Evolutionary conservation across 257 asterid species (phyloP).

Genomic region (Penstemon davidsonii): DNA sequence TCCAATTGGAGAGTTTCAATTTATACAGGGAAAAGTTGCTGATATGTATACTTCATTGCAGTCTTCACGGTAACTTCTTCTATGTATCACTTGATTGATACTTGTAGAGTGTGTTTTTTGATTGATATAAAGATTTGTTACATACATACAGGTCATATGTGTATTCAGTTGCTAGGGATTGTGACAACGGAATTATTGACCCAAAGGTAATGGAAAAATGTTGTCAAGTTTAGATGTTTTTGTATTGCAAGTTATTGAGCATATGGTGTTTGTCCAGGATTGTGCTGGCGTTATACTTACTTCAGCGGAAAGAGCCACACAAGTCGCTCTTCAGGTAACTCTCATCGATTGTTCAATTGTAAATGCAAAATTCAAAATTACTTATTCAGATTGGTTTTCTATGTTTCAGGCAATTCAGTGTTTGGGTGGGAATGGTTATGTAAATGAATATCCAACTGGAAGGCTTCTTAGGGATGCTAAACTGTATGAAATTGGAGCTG

Average conservation of each 20-base stretch:
- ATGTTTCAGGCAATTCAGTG: slow-evolving; percentile 89
- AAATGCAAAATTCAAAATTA: neutral
- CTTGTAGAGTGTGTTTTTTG: too few relatives aligned
- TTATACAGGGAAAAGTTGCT: slow-evolving; percentile 95
- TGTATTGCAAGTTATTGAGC: neutral
- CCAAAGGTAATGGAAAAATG: slow-evolving; percentile 57
- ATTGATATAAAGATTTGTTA: neutral
- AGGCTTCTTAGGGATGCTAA: slow-evolving; percentile 94
- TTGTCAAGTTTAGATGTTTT: neutral
- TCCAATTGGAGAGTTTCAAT: slow-evolving; percentile 92
- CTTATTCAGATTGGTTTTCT: neutral
- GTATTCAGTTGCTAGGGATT: slow-evolving; percentile 94
- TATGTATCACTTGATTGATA: too few relatives aligned
- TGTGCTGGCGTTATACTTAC: slow-evolving; percentile 94
- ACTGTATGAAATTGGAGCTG: slow-evolving; percentile 94
- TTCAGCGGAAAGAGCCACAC: slow-evolving; percentile 98
- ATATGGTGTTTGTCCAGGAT: slow-evolving; percentile 50
- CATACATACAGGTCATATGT: slow-evolving; percentile 67
- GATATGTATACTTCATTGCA: slow-evolving; percentile 94
- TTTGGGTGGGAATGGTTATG: slow-evolving; percentile 94
- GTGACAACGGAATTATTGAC: slow-evolving; percentile 70
- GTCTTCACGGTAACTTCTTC: slow-evolving; percentile 44
- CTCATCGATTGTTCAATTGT: neutral
- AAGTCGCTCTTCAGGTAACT: slow-evolving; percentile 96
- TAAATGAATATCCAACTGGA: slow-evolving; percentile 94